These are phyloP conservation scores for Microbotryum violaceum DNA, from an alignment of 1,284 basidiomycete species.

Conservation along the genomic window DNA sequence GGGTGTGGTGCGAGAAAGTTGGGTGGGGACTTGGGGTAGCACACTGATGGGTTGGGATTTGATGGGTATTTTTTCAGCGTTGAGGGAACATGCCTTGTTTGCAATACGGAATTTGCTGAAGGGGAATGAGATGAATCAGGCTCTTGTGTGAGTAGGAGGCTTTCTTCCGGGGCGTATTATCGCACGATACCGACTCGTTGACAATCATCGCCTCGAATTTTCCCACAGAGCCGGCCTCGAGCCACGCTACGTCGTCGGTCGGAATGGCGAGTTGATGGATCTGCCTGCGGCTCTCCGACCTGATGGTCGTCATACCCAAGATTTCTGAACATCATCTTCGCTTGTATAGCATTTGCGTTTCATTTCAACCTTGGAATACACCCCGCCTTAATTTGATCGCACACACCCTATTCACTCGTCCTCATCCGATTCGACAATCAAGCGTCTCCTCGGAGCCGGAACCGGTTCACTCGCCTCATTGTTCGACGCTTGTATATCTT, in stretches of 20 bases:
- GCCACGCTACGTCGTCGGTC: constrained; percentile 17
- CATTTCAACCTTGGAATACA: too few species aligned
- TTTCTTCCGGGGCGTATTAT: background rate
- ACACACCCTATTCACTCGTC: background rate
- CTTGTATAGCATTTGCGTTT: too few species aligned
- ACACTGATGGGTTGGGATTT: background rate
- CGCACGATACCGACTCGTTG: background rate
- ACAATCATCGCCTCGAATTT: too few species aligned
- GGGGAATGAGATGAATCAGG: constrained; percentile 68
- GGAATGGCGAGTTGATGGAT: constrained; percentile 20
- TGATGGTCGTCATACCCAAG: too few species aligned
- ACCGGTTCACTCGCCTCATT: constrained; percentile 5
- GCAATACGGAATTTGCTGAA: constrained; percentile 68
- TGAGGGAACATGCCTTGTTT: constrained; percentile 82
- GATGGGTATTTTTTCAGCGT: constrained; percentile 48
- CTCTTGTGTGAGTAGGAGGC: constrained; percentile 51
- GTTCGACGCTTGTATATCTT: constrained; percentile 6
- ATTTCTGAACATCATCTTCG: too few species aligned
- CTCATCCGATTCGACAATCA: constrained; percentile 30
- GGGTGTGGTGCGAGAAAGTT: background rate
- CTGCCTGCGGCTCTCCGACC: constrained; percentile 19
- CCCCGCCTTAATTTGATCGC: too few species aligned
- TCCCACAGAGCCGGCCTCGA: constrained; percentile 13
- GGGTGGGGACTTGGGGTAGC: too few species aligned
- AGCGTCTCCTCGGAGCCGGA: constrained; percentile 8